Evolutionary conservation across 2,329 filamentous ascomycete species (phyloP), one percentile per base, ranked within the genome.

Genomic region (Cladosporium sphaerospermum): DNA sequence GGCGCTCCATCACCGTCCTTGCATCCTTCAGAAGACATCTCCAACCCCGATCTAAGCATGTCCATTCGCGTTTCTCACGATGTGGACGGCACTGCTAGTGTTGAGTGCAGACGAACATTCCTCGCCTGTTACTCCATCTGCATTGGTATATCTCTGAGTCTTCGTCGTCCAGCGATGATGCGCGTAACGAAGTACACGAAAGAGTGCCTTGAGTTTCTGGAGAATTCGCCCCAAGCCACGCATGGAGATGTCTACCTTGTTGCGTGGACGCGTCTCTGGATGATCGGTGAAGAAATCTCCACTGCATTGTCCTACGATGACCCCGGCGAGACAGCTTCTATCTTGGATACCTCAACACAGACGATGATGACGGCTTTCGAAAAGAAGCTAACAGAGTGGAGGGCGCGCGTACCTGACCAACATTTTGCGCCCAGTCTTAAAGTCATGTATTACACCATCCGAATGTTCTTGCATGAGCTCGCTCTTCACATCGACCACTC

Each of bases 401-500:
- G 73, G 45, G 73, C 71, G 11, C 71, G 74, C n/a, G 74, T 85
- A 10, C 74, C 79, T 0, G 11, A 56, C 33, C 42, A 32, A 13
- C 56, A 52, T 13, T 43, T 56, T 34, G 41, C 41, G 49, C 54
- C 64, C 84, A 76, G 81, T 0, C 72, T 89, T 43, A 71, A 73
- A 14, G 77, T 89, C 59, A 79, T 80, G 56, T 83, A 88, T 59
- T 75, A 84, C 57, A 78, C 85, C 2, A 66, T 88, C 34, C 85
- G 78, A 56, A 72, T 91, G 3, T 89, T 87, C 64, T 83, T 90
- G 73, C 85, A 91, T 65, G 88, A 91, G 67, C 81, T 88, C 51
- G 83, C 81, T 2, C 79, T 91, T 57, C 83, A 88, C 58, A 75
- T 80, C 8, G 83, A 87, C 49, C 78, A 80, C 57, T 75, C 73